phyloP scores from a whole-genome alignment of 2,329 filamentous ascomycete species.

The Beauveria sp. region DNA sequence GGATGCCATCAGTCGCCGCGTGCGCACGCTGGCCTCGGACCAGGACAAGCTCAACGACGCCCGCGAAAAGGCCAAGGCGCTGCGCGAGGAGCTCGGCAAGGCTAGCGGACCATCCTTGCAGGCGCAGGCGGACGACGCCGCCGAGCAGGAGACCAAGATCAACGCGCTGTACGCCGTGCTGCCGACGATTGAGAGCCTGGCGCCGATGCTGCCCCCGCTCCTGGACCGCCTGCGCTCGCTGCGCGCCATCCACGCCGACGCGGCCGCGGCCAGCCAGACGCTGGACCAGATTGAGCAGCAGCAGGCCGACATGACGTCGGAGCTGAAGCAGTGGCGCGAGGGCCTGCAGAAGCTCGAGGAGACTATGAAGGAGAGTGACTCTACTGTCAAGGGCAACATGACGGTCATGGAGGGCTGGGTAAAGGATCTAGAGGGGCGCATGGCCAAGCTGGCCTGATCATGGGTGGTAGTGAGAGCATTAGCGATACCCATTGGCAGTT shows the following conservation, averaged over 20 bases:
- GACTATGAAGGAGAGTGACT: constrained; percentile 62
- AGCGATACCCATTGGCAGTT: constrained; percentile 8
- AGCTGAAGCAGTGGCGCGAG: constrained; percentile 80
- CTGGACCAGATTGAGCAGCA: constrained; percentile 69
- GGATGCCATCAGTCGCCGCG: constrained; percentile 62
- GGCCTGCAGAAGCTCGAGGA: constrained; percentile 72
- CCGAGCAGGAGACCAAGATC: constrained; percentile 76
- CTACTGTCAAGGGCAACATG: constrained; percentile 69
- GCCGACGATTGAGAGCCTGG: constrained; percentile 77
- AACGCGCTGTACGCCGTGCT: constrained; percentile 86
- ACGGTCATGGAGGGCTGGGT: constrained; percentile 85
- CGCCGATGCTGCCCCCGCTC: constrained; percentile 76
- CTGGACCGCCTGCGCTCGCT: constrained; percentile 80
- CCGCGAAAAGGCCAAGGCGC: constrained; percentile 52
- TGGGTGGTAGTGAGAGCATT: neutral
- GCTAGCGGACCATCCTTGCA: constrained; percentile 25
- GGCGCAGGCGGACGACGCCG: constrained; percentile 38
- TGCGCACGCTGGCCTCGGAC: constrained; percentile 63
- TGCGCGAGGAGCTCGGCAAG: constrained; percentile 50
- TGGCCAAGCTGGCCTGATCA: constrained; percentile 46
- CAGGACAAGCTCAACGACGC: constrained; percentile 64
- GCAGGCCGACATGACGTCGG: constrained; percentile 73
- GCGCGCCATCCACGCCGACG: constrained; percentile 76
- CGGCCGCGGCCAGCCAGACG: constrained; percentile 70
- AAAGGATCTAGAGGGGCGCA: constrained; percentile 71